phyloP scores from a whole-genome alignment of 805 yeast species.

The Suhomyces sp. region DNA sequence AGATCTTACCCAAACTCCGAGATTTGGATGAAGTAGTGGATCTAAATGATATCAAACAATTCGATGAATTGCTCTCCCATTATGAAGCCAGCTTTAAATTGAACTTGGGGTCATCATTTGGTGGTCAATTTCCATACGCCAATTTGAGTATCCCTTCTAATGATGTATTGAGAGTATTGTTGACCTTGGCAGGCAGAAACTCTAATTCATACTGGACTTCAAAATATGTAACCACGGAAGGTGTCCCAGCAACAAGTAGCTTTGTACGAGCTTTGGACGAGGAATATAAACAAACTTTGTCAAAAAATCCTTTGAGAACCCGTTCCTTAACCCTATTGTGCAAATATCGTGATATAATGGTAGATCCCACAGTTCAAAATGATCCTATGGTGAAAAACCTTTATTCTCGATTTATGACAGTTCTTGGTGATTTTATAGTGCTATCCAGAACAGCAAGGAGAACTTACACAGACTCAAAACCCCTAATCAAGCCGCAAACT shows the following conservation, averaged over 20 bases:
- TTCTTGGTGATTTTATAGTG: slow-evolving; percentile 12
- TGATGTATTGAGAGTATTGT: slow-evolving; percentile 25
- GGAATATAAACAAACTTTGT: slow-evolving; percentile 18
- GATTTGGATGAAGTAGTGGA: slow-evolving; percentile 14
- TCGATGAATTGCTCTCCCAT: slow-evolving; percentile 28
- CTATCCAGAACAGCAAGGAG: slow-evolving; percentile 7
- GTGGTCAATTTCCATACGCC: background rate
- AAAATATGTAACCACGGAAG: slow-evolving; percentile 17
- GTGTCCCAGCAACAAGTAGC: slow-evolving; percentile 20
- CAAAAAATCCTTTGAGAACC: slow-evolving; percentile 21
- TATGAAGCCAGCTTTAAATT: slow-evolving; percentile 20
- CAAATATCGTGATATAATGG: slow-evolving; percentile 10
- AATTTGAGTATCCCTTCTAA: slow-evolving; percentile 24
- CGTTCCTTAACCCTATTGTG: slow-evolving; percentile 17
- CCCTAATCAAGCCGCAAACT: slow-evolving; percentile 8
- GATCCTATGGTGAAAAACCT: slow-evolving; percentile 6
- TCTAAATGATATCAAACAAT: slow-evolving; percentile 26
- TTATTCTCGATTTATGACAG: slow-evolving; percentile 5
- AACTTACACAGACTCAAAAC: slow-evolving; percentile 6
- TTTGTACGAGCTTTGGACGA: slow-evolving; percentile 18
- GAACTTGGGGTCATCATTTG: background rate
- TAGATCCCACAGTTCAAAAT: background rate
- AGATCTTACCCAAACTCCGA: slow-evolving; percentile 21
- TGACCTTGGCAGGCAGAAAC: slow-evolving; percentile 32
- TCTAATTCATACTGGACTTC: slow-evolving; percentile 27